Evolutionary conservation across 2,329 filamentous ascomycete genomes (phyloP).

Genomic region (Triangularia setosa): DNA sequence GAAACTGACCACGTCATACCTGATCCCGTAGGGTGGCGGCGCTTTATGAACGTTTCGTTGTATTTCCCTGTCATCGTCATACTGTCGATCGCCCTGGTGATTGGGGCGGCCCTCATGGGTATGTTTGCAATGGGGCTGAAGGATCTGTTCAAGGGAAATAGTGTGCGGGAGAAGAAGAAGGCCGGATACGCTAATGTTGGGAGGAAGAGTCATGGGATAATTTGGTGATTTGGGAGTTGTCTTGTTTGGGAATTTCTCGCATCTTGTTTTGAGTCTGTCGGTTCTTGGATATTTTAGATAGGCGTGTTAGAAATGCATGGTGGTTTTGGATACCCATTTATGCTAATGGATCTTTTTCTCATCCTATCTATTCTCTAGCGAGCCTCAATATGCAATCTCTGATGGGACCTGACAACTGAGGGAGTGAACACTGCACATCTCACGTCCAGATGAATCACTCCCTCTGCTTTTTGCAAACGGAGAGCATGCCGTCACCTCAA

Average conservation of each 20-base stretch:
- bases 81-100: conserved; percentile 21
- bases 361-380: background rate
- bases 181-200: conserved; percentile 13
- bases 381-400: background rate
- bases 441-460: background rate
- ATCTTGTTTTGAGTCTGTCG: background rate
- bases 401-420: background rate
- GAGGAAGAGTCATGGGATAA: conserved; percentile 22
- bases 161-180: conserved; percentile 20
- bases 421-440: background rate
- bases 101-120: conserved; percentile 12
- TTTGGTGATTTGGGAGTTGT: conserved; percentile 16
- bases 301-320: background rate
- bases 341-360: background rate
- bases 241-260: background rate
- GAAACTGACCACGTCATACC: background rate
- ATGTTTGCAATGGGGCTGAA: conserved; percentile 24
- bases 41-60: conserved; percentile 22
- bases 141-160: conserved; percentile 21
- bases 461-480: background rate
- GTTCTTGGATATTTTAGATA: background rate
- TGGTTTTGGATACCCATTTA: background rate
- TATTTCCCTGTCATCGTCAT: conserved; percentile 27
- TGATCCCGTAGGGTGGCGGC: conserved; percentile 14
- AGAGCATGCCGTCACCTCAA: no score